Percentiles rank a stretch among this genome's conserved stretches.
These are phyloP conservation scores for Tylopilus plumbeoviolaceoides DNA, from an alignment of 768 basidiomycete species.

Conservation along the genomic window DNA sequence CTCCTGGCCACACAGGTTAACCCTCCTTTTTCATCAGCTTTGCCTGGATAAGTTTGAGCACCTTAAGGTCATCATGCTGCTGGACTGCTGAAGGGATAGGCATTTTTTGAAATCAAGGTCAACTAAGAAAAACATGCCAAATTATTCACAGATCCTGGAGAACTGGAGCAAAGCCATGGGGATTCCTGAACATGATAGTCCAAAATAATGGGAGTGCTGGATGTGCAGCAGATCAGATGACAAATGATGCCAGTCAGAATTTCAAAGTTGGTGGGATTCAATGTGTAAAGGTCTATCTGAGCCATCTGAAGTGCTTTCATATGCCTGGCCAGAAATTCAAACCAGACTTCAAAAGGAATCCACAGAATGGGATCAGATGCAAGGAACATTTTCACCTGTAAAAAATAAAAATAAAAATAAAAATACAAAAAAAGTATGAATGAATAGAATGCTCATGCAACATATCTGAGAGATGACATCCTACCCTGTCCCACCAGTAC, in stretches of 20 bases:
- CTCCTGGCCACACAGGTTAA: not conserved
- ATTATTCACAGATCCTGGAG: not conserved
- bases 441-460: too few species aligned
- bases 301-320: not conserved
- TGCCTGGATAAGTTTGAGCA: not conserved
- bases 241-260: conserved; percentile 5
- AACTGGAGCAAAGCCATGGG: conserved; percentile 8
- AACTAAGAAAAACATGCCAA: conserved; percentile 8
- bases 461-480: too few species aligned
- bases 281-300: not conserved
- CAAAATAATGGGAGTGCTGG: conserved; percentile 7
- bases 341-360: conserved; percentile 5
- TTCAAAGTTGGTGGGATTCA: conserved; percentile 4
- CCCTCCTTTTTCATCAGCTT: not conserved
- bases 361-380: not conserved
- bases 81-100: not conserved
- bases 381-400: not conserved
- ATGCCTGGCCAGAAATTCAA: conserved; percentile 1
- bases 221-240: conserved; percentile 3
- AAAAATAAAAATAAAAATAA: too few species aligned
- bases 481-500: not conserved
- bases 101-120: not conserved
- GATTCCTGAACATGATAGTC: conserved; percentile 8
- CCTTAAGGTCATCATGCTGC: not conserved
- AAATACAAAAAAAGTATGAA: too few species aligned